These are phyloP conservation scores for Microsporum ferrugineum DNA, from an alignment of 2,329 filamentous ascomycete genomes.

Conservation along the genomic window DNA sequence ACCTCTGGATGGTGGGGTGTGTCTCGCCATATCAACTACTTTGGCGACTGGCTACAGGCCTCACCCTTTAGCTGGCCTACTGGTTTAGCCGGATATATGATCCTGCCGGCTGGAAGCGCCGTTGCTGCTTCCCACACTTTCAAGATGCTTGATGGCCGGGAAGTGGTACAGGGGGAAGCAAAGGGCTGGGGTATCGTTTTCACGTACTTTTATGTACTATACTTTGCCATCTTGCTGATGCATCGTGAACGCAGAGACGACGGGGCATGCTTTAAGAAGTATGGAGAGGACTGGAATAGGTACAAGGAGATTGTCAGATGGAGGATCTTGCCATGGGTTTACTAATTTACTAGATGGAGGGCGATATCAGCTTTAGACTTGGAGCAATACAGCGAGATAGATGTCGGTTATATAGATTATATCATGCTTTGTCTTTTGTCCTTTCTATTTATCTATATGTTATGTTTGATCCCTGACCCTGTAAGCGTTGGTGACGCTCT, in stretches of 20 bases:
- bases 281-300: slow-evolving; percentile 15
- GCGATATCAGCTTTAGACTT: background rate
- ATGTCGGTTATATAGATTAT: background rate
- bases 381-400: background rate
- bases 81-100: slow-evolving; percentile 14
- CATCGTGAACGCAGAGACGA: slow-evolving; percentile 18
- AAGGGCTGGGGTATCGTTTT: slow-evolving; percentile 14
- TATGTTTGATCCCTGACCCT: background rate
- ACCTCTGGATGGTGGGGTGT: slow-evolving; percentile 15
- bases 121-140: background rate
- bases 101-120: slow-evolving; percentile 6
- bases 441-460: background rate
- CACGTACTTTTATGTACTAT: slow-evolving; percentile 17
- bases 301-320: slow-evolving; percentile 13
- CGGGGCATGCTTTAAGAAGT: slow-evolving; percentile 15
- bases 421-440: background rate
- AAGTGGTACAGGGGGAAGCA: slow-evolving; percentile 7
- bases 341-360: slow-evolving; percentile 11
- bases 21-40: slow-evolving; percentile 16
- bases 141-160: slow-evolving; percentile 8
- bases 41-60: slow-evolving; percentile 16
- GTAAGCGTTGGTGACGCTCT: background rate
- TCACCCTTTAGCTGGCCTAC: slow-evolving; percentile 15
- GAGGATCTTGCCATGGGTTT: slow-evolving; percentile 13
- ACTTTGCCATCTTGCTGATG: slow-evolving; percentile 16